phyloP scores from a whole-genome alignment of 2,329 filamentous ascomycete genomes.

The Fusarium lateritium region DNA sequence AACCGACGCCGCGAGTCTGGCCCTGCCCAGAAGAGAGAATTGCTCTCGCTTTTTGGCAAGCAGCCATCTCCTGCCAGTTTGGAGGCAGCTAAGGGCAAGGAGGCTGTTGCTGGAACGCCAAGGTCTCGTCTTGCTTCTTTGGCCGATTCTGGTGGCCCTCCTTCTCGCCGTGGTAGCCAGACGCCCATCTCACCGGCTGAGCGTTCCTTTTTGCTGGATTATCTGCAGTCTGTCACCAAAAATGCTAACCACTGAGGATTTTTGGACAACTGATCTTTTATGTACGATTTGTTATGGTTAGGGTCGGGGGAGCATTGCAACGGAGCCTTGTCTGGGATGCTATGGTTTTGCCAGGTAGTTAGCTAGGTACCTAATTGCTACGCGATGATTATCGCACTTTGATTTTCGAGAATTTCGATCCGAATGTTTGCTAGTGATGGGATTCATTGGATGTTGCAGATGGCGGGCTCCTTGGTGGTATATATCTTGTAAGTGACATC shows the following conservation, averaged over 20 bases:
- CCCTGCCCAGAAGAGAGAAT: constrained; percentile 53
- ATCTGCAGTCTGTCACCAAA: constrained; percentile 72
- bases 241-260: constrained; percentile 52
- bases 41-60: constrained; percentile 76
- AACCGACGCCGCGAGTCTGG: constrained; percentile 48
- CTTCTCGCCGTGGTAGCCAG: constrained; percentile 63
- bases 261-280: constrained; percentile 18
- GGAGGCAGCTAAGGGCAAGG: constrained; percentile 46
- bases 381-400: constrained; percentile 16
- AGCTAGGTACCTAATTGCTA: constrained; percentile 25
- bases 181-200: constrained; percentile 77
- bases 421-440: background rate
- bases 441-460: background rate
- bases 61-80: constrained; percentile 45
- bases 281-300: constrained; percentile 41
- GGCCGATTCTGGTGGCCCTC: constrained; percentile 51
- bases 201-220: constrained; percentile 82
- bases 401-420: constrained; percentile 5
- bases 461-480: background rate
- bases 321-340: constrained; percentile 39
- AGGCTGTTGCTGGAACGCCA: constrained; percentile 42
- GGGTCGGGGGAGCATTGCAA: constrained; percentile 37
- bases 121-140: constrained; percentile 61
- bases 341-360: constrained; percentile 16
- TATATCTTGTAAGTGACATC: background rate